Conservation (phyloP, 208 protist genomes). For the Leishmania lainsoni region DNA sequence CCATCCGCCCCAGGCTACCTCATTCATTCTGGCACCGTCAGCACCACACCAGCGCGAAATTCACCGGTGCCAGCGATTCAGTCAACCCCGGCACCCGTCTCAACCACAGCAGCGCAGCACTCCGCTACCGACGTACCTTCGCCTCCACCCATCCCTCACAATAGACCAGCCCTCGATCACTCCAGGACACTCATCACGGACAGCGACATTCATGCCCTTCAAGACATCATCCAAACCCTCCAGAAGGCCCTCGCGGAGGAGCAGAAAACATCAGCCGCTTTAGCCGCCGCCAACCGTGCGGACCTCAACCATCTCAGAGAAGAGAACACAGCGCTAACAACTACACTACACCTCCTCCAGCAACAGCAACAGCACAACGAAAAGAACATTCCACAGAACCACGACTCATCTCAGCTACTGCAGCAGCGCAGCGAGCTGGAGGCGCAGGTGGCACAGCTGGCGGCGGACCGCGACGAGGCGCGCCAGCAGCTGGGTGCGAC, state of each 20-base stretch:
- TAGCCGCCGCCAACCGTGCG: not conserved
- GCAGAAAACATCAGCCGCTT: not conserved
- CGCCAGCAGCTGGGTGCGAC: not conserved
- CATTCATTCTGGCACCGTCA: slow-evolving; percentile 16
- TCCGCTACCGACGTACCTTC: not conserved
- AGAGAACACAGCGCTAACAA: slow-evolving; percentile 22
- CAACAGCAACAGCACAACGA: slow-evolving; percentile 10
- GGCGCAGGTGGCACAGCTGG: no score
- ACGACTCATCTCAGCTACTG: not conserved
- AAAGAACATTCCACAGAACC: no score
- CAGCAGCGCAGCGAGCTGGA: slow-evolving; percentile 6
- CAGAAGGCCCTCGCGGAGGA: slow-evolving; percentile 18
- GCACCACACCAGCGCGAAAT: not conserved
- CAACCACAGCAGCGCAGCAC: not conserved
- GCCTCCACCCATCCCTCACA: not conserved
- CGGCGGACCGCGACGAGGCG: no score
- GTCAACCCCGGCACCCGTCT: not conserved
- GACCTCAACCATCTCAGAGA: slow-evolving; percentile 9
- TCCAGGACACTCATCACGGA: not conserved
- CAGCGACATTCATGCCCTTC: slow-evolving; percentile 9
- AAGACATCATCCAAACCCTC: slow-evolving; percentile 23
- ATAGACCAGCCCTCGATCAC: no score
- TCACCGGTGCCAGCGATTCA: slow-evolving; percentile 1
- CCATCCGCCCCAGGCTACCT: slow-evolving; percentile 15
- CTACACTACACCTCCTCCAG: slow-evolving; percentile 18